Evolutionary conservation across 1,284 basidiomycete species (phyloP).

Genomic region (Tilletia setariae): DNA sequence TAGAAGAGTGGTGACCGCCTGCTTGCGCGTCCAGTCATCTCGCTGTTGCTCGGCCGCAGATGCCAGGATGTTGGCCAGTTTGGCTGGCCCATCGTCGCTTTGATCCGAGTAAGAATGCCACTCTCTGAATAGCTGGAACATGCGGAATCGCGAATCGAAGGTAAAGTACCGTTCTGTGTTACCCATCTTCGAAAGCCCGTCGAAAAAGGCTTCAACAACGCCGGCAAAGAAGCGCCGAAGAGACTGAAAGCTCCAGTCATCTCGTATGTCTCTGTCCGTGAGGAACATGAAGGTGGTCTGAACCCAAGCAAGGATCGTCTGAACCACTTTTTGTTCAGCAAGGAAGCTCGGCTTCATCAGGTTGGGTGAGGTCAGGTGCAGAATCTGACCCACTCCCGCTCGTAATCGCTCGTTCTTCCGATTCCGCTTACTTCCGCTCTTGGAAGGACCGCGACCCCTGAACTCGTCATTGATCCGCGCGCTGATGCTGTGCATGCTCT

Average conservation of each 20-base stretch:
- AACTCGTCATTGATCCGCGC: slow-evolving; percentile 78
- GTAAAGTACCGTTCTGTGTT: slow-evolving; percentile 75
- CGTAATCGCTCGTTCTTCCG: slow-evolving; percentile 76
- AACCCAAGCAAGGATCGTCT: slow-evolving; percentile 79
- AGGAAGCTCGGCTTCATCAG: slow-evolving; percentile 70
- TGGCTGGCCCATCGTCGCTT: slow-evolving; percentile 70
- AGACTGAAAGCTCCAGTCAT: slow-evolving; percentile 75
- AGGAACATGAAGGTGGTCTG: slow-evolving; percentile 76
- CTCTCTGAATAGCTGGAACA: slow-evolving; percentile 84
- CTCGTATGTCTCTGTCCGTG: slow-evolving; percentile 67
- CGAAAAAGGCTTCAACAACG: slow-evolving; percentile 78
- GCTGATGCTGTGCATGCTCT: slow-evolving; percentile 75
- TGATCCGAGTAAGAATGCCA: slow-evolving; percentile 86
- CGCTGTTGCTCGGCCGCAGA: slow-evolving; percentile 62
- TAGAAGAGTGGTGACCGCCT: slow-evolving; percentile 59
- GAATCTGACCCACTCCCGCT: slow-evolving; percentile 84
- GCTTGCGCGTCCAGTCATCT: slow-evolving; percentile 55
- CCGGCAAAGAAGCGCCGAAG: slow-evolving; percentile 86
- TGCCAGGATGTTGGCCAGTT: slow-evolving; percentile 71
- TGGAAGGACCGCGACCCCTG: slow-evolving; percentile 53
- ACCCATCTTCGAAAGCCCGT: slow-evolving; percentile 68
- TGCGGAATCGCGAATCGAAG: slow-evolving; percentile 69
- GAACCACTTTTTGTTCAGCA: slow-evolving; percentile 66
- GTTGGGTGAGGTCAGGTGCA: slow-evolving; percentile 76
- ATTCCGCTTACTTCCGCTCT: slow-evolving; percentile 57